Base-by-base conservation (phyloP, 2,329 filamentous ascomycete species). In the Incumbomyces delicatus region DNA sequence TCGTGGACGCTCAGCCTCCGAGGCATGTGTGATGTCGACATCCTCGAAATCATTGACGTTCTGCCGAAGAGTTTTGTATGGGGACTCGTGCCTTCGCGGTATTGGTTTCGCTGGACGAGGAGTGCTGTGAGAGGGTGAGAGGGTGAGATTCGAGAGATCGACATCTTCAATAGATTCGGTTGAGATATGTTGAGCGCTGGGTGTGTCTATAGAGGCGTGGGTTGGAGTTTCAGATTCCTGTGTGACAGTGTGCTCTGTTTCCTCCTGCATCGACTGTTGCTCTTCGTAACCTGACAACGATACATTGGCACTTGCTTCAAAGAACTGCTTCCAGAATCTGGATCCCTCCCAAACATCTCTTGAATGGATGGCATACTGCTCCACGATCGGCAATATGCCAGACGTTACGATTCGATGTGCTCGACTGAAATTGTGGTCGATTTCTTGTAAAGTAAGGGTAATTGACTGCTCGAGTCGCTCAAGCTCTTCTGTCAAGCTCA, bases 251-350 rank as follows among this genome's bases (percentile, higher is more conserved):
- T 77, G 58, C 60, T 69, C 68, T 34, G 70, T 40, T 65, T 70
- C 47, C 60, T 75, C 78, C n/a, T 84, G 81, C 20, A 72, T 69
- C 6, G 65, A 63, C 12, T 78, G 78, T 17, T 81, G 74, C 61
- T 94, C 89, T 62, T 95, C 90, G 65, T 98, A 95, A 22, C 89
- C 88, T 0, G 88, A 95, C 10, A 98, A 77, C 10, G 90, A 95
- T 20, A 98, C 90, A 60, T 98, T 96, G 63, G 92, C 92, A 40
- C 89, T 95, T 31, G 92, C 88, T 69, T 98, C 92, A 67, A 98
- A 98, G 72, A 98, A 98, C 71, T 96, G 89, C 68, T 98, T 98
- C 92, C 92, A 98, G 68, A 98, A 98, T 85, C 94, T 95, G 46
- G 90, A 94, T 17, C 89, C 88, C 58, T 96, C 89, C 92, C 92